Conservation (phyloP, 75 land plant species). For the Larix kaempferi region DNA sequence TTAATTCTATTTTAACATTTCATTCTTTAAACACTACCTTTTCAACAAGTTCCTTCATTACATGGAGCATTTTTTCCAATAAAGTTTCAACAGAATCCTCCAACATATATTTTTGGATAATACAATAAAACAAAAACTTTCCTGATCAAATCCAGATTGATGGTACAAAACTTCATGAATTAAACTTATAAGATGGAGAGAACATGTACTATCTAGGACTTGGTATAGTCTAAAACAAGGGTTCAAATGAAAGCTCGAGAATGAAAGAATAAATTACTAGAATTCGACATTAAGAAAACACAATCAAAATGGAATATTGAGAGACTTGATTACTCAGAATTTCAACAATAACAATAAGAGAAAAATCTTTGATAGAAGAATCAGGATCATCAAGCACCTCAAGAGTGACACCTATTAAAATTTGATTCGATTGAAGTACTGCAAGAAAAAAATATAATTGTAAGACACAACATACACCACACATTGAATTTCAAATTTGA, state of each 20-base stretch:
- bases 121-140: neutral
- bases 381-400: slow-evolving; percentile 96
- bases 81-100: slow-evolving; percentile 88
- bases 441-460: slow-evolving; percentile 16
- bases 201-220: neutral
- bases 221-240: neutral
- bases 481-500: neutral
- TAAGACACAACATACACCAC: neutral
- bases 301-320: neutral
- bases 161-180: neutral
- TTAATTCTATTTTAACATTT: neutral
- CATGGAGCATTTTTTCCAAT: slow-evolving; percentile 91
- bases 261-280: neutral
- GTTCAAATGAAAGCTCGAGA: neutral
- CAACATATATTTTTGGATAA: slow-evolving; percentile 66
- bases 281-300: neutral
- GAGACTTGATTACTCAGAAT: slow-evolving; percentile 91
- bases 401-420: slow-evolving; percentile 73
- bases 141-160: neutral
- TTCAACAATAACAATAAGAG: slow-evolving; percentile 68
- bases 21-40: slow-evolving; percentile 46
- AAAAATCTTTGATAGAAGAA: slow-evolving; percentile 63
- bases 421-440: slow-evolving; percentile 99
- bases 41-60: slow-evolving; percentile 55
- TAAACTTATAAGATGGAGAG: neutral